Evolutionary conservation across 306 rosid genomes (phyloP), one percentile per base, ranked within the genome.

Genomic region (Heteromeles arbutifolia): DNA sequence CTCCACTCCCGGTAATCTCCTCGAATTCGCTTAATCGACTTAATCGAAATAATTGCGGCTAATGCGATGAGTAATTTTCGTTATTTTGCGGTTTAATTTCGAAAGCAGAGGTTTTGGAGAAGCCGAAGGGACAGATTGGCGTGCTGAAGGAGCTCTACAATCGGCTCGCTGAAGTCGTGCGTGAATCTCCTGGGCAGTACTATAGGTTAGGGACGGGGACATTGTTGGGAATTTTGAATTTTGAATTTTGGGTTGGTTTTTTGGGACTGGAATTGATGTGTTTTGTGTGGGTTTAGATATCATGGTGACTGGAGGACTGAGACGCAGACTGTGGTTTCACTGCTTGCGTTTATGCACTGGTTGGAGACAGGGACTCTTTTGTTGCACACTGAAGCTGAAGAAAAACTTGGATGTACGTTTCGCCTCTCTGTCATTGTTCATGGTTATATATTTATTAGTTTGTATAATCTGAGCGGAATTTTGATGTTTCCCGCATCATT

Each of bases 261-360:
- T 26, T 73, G 79, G 31, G 67, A 72, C 26, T 58, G 66, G 66
- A 4, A 4, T 63, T 50, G 18, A 18, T 28, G 18, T 62, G n/a
- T 52, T 37, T 24, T 74, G 10, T 62, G 64, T 74, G 32, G 57
- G 65, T 77, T 9, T 84, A 94, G 98, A 88, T 92, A 84, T 78
- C 93, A 95, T 39, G 97, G 97, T 58, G 97, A 92, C 79, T 95
- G 99, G 99, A 92, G 71, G 87, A 82, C 91, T 71, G 96, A 95
- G 85, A 95, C 97, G 4, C 99, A 95, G 79, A 61, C 93, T 4
- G 97, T 90, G 73, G 97, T 92, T 79, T 92, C 97, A 0, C 74
- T 87, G 87, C 90, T 95, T 74, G 85, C 93, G 76, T 92, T 95
- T 71, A 84, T 88, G 90, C 88, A 95, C 69, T 95, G 99, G 99